A percentile compares a stretch with the other conserved stretches of the same genome.
Conservation (phyloP, 768 basidiomycete species). For the Lanmaoa pseudosensibilis region DNA sequence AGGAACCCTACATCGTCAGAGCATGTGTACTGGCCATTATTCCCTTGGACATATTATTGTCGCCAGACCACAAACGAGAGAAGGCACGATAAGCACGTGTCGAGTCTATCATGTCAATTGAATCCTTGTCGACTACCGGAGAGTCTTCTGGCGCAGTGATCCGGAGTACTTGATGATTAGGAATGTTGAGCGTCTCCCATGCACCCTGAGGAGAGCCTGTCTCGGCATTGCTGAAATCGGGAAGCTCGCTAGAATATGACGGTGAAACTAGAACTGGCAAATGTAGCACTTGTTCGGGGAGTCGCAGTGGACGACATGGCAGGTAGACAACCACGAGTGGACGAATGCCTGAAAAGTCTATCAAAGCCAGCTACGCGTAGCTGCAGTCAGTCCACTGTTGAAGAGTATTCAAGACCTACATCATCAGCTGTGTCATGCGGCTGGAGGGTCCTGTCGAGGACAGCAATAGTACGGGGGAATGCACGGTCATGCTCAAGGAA, state of each 20-base stretch:
- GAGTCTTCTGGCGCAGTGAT: conserved; percentile 36
- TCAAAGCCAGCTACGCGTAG: conserved; percentile 39
- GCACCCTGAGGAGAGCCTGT: conserved; percentile 34
- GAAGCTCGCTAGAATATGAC: conserved; percentile 17
- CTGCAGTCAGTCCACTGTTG: conserved; percentile 32
- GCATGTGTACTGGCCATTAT: conserved; percentile 53
- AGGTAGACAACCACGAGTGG: conserved; percentile 71
- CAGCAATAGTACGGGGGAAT: conserved; percentile 35
- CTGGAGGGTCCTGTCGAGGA: conserved; percentile 39
- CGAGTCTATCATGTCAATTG: conserved; percentile 44
- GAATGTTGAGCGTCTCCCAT: conserved; percentile 46
- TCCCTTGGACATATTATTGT: conserved; percentile 36
- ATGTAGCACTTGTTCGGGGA: conserved; percentile 47
- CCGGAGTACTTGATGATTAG: conserved; percentile 40
- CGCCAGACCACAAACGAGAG: conserved; percentile 41
- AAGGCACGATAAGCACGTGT: conserved; percentile 45
- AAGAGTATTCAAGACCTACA: conserved; percentile 28
- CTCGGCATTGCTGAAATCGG: conserved; percentile 30
- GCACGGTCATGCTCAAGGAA: conserved; percentile 26
- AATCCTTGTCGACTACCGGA: conserved; percentile 47
- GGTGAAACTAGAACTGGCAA: conserved; percentile 53
- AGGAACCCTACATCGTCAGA: conserved; percentile 59
- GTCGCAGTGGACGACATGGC: conserved; percentile 44
- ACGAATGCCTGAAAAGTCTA: conserved; percentile 41
- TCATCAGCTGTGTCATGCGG: conserved; percentile 18